A percentile compares a stretch with the other conserved stretches of the same genome.
Conservation (phyloP, 306 rosid genomes). For the Rosa persica region DNA sequence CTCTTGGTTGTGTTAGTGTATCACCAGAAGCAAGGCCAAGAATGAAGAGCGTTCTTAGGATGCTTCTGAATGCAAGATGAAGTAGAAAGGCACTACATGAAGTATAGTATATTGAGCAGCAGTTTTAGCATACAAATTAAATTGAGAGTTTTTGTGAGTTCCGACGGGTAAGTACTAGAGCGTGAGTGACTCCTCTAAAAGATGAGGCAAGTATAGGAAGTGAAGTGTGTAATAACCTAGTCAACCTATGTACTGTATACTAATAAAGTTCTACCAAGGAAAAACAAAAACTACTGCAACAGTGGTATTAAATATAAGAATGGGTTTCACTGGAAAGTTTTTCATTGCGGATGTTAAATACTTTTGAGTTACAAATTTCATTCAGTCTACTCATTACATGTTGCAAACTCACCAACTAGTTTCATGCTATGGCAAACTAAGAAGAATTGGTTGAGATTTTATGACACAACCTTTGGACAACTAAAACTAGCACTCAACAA, state of each 20-base stretch:
- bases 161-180: not conserved
- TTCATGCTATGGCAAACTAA: not conserved
- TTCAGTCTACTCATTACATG: not conserved
- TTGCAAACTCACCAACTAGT: not conserved
- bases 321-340: not conserved
- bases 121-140: not conserved
- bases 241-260: not conserved
- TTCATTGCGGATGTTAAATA: not conserved
- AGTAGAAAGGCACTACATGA: not conserved
- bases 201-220: slow-evolving; percentile 3
- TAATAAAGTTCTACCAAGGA: not conserved
- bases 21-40: slow-evolving; percentile 78
- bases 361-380: not conserved
- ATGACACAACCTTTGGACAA: slow-evolving; percentile 4
- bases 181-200: not conserved
- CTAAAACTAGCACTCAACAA: slow-evolving; percentile 10
- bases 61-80: slow-evolving; percentile 79
- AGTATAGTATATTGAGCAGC: not conserved
- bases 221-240: not conserved
- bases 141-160: not conserved
- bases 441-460: not conserved
- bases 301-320: not conserved
- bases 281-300: not conserved
- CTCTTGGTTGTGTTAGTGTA: slow-evolving; percentile 58
- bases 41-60: slow-evolving; percentile 74